Base-by-base conservation (phyloP, 352 stramenopile species). In the Phytophthora foliorum region DNA sequence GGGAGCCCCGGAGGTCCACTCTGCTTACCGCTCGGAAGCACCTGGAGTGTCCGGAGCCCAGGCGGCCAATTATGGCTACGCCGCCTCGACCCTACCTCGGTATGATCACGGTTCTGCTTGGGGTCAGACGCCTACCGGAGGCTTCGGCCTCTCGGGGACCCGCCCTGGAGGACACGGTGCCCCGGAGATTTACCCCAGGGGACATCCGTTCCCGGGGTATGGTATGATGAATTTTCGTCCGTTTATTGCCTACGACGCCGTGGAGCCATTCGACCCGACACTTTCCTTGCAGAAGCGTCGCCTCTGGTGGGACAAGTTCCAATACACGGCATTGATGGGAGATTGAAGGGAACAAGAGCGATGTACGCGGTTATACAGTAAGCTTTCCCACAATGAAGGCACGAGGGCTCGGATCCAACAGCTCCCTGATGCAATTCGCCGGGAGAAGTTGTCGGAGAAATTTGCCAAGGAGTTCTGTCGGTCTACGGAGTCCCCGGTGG, bases 301-400 rank as follows among this genome's bases (percentile, higher is more conserved):
- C 0, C 19, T 45, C 6, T 62, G 54, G 41, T 53, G 54, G 54
- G 54, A 53, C 11, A 62, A 63, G 19, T 63, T 63, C 42, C 55
- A 63, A 29, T 54, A 54, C 8, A 63, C 29, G 0, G 42, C 29
- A 1, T 11, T 36, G 4, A 63, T 53, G 41, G 55, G 55, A 14
- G 55, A 41, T 2, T 63, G 41, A 41, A 11, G 55, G 0, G 55
- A 54, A 8, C 41, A 53, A 54, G 55, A 54, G 16, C 21, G 41
- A 0, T 63, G 55, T 7, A 63, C 42, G 2, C 27, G 42, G 4
- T 25, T 61, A 2, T 61, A 61, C 17, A 52, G 54, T 11, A 24
- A 17, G 2, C 55, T 63, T 4, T 52, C 38, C 10, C 42, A 54
- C 21, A 54, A 54, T 16, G 29, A 53, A 13, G 29, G 53, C 1